These are phyloP conservation scores for Emydomyces testavorans DNA, from an alignment of 2,329 filamentous ascomycete species.

Conservation along the genomic window DNA sequence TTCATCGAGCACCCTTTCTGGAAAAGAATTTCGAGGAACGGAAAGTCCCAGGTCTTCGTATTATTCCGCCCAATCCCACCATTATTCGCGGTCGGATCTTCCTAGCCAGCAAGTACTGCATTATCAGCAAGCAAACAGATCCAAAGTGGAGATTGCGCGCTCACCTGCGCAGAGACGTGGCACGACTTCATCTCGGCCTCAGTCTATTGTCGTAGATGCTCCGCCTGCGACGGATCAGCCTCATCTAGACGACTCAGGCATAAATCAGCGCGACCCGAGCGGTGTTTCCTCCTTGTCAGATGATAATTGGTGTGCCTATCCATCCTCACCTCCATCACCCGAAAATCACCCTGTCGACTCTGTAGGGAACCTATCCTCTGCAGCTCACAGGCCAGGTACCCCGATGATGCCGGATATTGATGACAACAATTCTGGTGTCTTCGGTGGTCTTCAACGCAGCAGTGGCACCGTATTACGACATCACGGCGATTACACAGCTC, in stretches of 20 bases:
- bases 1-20: slow-evolving; percentile 46
- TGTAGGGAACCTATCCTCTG: neutral
- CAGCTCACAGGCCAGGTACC: neutral
- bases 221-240: slow-evolving; percentile 24
- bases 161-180: slow-evolving; percentile 22
- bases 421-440: slow-evolving; percentile 12
- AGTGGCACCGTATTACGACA: slow-evolving; percentile 26
- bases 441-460: slow-evolving; percentile 9
- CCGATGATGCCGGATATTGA: slow-evolving; percentile 12
- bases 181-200: slow-evolving; percentile 24
- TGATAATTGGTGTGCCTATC: slow-evolving; percentile 34
- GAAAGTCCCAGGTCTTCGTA: slow-evolving; percentile 39
- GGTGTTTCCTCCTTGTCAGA: slow-evolving; percentile 25
- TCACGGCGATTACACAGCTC: slow-evolving; percentile 30
- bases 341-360: slow-evolving; percentile 8
- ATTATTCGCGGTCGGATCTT: slow-evolving; percentile 24
- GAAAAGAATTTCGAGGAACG: slow-evolving; percentile 33
- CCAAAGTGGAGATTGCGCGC: slow-evolving; percentile 24
- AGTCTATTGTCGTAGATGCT: slow-evolving; percentile 24
- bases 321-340: slow-evolving; percentile 25
- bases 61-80: slow-evolving; percentile 36
- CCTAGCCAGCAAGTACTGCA: slow-evolving; percentile 25
- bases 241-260: slow-evolving; percentile 16
- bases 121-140: slow-evolving; percentile 21
- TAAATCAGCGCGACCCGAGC: slow-evolving; percentile 27